Percentiles rank a stretch among this genome's conserved stretches.
Evolutionary conservation across 345 rosid genomes (phyloP).

Genomic region (Eucalyptus pauciflora): DNA sequence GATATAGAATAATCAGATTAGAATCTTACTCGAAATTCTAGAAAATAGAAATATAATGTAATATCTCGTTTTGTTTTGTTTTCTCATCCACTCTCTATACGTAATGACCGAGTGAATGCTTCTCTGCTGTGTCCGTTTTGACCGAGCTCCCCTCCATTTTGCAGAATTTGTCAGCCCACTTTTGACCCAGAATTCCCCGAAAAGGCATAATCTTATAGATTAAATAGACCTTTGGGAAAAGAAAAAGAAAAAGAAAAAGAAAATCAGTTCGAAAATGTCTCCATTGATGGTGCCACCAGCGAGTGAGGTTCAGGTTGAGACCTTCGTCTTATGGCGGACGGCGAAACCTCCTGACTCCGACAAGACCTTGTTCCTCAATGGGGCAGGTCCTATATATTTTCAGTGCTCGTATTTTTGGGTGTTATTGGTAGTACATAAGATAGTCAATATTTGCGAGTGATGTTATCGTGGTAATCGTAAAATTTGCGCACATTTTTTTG

Average conservation of each 20-base stretch:
- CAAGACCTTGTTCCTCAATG: constrained; percentile 49
- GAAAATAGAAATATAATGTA: neutral
- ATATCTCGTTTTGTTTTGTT: no score
- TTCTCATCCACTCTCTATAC: no score
- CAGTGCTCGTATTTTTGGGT: neutral
- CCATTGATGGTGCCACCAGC: constrained; percentile 2
- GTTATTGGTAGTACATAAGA: neutral
- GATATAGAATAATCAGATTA: neutral
- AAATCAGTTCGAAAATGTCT: neutral
- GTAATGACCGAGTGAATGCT: neutral
- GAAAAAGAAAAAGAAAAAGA: neutral
- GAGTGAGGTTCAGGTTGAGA: constrained; percentile 32
- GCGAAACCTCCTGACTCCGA: constrained; percentile 49
- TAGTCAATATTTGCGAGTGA: neutral
- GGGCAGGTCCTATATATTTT: constrained; percentile 30
- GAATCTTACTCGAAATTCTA: neutral
- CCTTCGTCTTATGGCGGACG: constrained; percentile 29
- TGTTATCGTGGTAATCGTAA: no score
- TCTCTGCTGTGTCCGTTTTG: neutral
- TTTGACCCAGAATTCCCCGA: no score
- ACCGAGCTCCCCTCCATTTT: neutral
- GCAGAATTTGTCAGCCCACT: neutral
- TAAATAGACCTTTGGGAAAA: neutral
- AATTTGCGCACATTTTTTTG: neutral
- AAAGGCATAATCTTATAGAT: neutral